A percentile compares a stretch with the other conserved stretches of the same genome.
phyloP scores from a whole-genome alignment of 768 basidiomycete species.

The Lentinula aciculospora region DNA sequence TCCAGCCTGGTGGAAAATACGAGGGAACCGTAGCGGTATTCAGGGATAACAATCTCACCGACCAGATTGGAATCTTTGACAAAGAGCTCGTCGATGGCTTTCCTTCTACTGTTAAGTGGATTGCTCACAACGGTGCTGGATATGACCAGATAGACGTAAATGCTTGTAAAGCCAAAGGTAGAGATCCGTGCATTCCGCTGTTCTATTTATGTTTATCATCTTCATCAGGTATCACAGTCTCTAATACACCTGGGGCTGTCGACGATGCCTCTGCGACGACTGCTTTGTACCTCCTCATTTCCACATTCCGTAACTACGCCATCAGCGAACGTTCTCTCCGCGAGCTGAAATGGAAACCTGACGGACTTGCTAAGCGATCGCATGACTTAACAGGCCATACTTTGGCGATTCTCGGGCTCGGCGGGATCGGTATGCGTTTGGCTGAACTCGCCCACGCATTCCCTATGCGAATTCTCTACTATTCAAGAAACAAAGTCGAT shows the following conservation, averaged over 20 bases:
- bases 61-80: constrained; percentile 72
- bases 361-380: constrained; percentile 37
- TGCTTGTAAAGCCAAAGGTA: constrained; percentile 68
- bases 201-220: neutral
- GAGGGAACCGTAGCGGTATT: constrained; percentile 70
- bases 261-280: constrained; percentile 91
- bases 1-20: constrained; percentile 69
- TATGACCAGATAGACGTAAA: constrained; percentile 84
- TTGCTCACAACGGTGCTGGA: constrained; percentile 90
- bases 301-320: constrained; percentile 70
- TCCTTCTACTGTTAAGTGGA: constrained; percentile 70
- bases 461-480: constrained; percentile 87
- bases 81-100: constrained; percentile 68
- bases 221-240: constrained; percentile 61
- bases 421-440: constrained; percentile 69
- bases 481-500: constrained; percentile 52
- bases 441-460: constrained; percentile 73
- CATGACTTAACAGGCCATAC: constrained; percentile 68
- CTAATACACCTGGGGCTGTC: constrained; percentile 87
- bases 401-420: constrained; percentile 69
- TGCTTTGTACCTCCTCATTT: constrained; percentile 77
- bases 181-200: neutral
- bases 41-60: constrained; percentile 63
- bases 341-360: constrained; percentile 55
- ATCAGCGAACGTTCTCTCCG: constrained; percentile 56